Evolutionary conservation across 2,329 filamentous ascomycete species (phyloP), one percentile per base, ranked within the genome.

Genomic region (Diaporthe citri): DNA sequence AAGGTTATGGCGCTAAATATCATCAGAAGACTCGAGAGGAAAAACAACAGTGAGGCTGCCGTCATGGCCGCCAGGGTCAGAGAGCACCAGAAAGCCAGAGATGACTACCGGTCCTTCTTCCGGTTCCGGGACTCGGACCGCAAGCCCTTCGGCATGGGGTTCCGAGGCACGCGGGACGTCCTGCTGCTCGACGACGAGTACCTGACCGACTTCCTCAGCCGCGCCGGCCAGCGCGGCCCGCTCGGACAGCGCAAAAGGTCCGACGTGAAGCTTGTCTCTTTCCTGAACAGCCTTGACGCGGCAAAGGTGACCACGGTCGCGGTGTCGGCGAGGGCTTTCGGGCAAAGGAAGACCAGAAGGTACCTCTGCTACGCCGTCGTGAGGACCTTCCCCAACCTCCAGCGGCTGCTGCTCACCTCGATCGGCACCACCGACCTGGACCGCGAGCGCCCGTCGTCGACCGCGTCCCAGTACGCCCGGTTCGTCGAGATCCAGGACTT

Each of bases 151-250:
- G 36, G 73, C 13, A 41, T 76, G 22, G 74, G 74, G 4, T 71
- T 71, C 31, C 64, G 74, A 12, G 51, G 71, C 2, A 43, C 31
- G 20, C 20, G 34, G 1, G 71, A 71, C 56, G 28, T 39, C 15
- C 41, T 71, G 4, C 57, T 57, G 36, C 71, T 75, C 48, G 74
- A 75, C 57, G 25, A 43, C 28, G 9, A 51, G 5, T 75, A 66
- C 64, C 8, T 76, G 4, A 51, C 31, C 3, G 51, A 55, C 25
- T 56, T 57, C 60, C 39, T 67, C 10, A 39, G 31, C 17, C 71
- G 48, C 17, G 28, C 36, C 28, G 9, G 62, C 39, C 46, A 34
- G 39, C 31, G 22, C 55, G 52, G 25, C 20, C 0, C 34, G 7
- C 46, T 22, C 5, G 7, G n/a, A 22, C 46, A 31, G 48, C 51